These are phyloP conservation scores for Codiaeum variegatum DNA, from an alignment of 441 rosid species.

Conservation along the genomic window DNA sequence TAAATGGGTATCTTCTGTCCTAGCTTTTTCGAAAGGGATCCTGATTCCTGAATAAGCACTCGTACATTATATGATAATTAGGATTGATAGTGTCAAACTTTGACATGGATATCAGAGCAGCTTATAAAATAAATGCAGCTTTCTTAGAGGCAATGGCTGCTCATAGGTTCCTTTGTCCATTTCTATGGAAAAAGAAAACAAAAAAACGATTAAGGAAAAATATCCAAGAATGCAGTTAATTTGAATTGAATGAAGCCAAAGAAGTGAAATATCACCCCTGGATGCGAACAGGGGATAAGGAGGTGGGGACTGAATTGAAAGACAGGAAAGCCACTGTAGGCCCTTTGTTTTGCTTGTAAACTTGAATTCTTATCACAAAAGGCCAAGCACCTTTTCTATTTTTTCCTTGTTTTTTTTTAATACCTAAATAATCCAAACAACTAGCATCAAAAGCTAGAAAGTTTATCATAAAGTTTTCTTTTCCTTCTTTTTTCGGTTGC, in stretches of 20 bases:
- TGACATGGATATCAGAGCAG: background rate
- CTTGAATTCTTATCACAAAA: slow-evolving; percentile 28
- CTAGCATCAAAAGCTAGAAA: slow-evolving; percentile 19
- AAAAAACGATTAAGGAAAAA: background rate
- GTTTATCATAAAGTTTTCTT: slow-evolving; percentile 13
- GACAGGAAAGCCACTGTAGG: slow-evolving; percentile 22
- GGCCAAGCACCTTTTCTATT: slow-evolving; percentile 22
- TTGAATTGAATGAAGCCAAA: slow-evolving; percentile 19
- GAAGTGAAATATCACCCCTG: background rate
- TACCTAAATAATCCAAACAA: slow-evolving; percentile 17
- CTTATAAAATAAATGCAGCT: slow-evolving; percentile 6
- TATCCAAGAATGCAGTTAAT: slow-evolving; percentile 6
- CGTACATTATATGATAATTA: background rate
- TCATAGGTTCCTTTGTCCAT: slow-evolving; percentile 11
- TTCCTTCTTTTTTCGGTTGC: background rate
- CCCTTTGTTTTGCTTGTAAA: slow-evolving; percentile 23
- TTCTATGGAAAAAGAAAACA: background rate
- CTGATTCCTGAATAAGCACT: background rate
- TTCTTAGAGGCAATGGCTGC: slow-evolving; percentile 11
- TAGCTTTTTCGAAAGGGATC: background rate
- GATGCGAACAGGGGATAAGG: background rate
- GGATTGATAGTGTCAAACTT: background rate
- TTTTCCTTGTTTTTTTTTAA: slow-evolving; percentile 24
- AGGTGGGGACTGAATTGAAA: background rate
- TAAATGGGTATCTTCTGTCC: background rate